phyloP scores from a whole-genome alignment of 2,329 filamentous ascomycete species.

The Stagonosporopsis chrysanthemi region DNA sequence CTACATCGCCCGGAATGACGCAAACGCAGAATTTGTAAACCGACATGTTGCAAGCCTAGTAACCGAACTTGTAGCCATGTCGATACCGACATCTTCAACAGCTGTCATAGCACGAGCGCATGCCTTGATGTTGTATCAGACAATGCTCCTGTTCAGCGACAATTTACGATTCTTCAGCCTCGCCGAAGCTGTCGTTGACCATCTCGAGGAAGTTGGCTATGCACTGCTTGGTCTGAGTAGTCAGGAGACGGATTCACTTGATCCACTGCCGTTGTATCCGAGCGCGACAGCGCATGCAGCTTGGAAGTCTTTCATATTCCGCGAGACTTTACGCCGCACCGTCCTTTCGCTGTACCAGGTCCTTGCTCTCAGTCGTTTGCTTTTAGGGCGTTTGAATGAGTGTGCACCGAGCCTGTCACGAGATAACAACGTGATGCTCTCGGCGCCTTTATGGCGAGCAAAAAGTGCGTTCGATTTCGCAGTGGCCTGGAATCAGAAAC shows the following conservation, averaged over 20 bases:
- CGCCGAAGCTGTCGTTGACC: slow-evolving; percentile 25
- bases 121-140: slow-evolving; percentile 40
- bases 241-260: slow-evolving; percentile 24
- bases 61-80: slow-evolving; percentile 51
- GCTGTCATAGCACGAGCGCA: slow-evolving; percentile 41
- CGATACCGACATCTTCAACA: slow-evolving; percentile 18
- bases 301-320: slow-evolving; percentile 62
- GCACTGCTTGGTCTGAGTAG: slow-evolving; percentile 16
- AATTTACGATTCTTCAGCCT: slow-evolving; percentile 32
- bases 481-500: slow-evolving; percentile 41
- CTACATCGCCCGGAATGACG: slow-evolving; percentile 58
- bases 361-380: slow-evolving; percentile 31
- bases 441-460: slow-evolving; percentile 42
- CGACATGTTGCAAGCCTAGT: slow-evolving; percentile 57
- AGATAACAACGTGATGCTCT: slow-evolving; percentile 32
- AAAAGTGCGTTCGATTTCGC: slow-evolving; percentile 42
- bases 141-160: slow-evolving; percentile 40
- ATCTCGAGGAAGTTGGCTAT: slow-evolving; percentile 25
- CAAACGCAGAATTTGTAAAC: slow-evolving; percentile 59
- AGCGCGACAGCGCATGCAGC: slow-evolving; percentile 49
- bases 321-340: slow-evolving; percentile 63
- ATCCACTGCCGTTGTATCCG: slow-evolving; percentile 49
- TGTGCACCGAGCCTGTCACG: slow-evolving; percentile 23
- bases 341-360: slow-evolving; percentile 60
- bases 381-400: slow-evolving; percentile 21